These are phyloP conservation scores for Leccinum uliginosum DNA, from an alignment of 768 basidiomycete species.

Conservation along the genomic window DNA sequence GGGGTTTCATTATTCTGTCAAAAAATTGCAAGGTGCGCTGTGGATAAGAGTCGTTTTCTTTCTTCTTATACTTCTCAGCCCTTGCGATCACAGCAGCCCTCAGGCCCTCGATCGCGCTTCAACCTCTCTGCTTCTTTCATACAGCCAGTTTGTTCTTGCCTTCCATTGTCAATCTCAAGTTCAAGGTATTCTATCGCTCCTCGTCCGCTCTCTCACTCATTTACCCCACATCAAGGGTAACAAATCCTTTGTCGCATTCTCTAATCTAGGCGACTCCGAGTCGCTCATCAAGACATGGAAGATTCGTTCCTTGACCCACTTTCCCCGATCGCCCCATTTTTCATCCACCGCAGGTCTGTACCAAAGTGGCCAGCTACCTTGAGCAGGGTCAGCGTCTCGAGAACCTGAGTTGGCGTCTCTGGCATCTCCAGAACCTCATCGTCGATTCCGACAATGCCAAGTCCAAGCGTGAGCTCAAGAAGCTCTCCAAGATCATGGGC, in stretches of 20 bases:
- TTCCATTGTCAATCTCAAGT: slow-evolving; percentile 82
- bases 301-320: slow-evolving; percentile 37
- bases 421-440: slow-evolving; percentile 89
- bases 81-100: slow-evolving; percentile 5
- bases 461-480: slow-evolving; percentile 85
- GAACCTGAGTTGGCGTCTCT: slow-evolving; percentile 89
- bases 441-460: slow-evolving; percentile 88
- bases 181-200: slow-evolving; percentile 48
- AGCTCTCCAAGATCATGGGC: slow-evolving; percentile 82
- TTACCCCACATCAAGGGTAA: slow-evolving; percentile 61
- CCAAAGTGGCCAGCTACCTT: slow-evolving; percentile 85
- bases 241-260: slow-evolving; percentile 93
- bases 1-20: too few relatives aligned
- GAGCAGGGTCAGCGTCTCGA: slow-evolving; percentile 89
- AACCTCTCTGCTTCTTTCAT: neutral
- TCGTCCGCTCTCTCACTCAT: slow-evolving; percentile 7
- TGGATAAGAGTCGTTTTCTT: too few relatives aligned
- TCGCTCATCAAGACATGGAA: slow-evolving; percentile 90
- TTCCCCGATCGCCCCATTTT: slow-evolving; percentile 1
- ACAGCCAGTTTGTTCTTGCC: slow-evolving; percentile 44
- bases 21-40: too few relatives aligned
- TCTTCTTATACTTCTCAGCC: slow-evolving; percentile 25
- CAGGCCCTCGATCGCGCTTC: slow-evolving; percentile 18
- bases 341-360: slow-evolving; percentile 59
- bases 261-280: slow-evolving; percentile 81